Evolutionary conservation across 164 flowering plant genomes (phyloP).

Genomic region (Cinnamomum chago): DNA sequence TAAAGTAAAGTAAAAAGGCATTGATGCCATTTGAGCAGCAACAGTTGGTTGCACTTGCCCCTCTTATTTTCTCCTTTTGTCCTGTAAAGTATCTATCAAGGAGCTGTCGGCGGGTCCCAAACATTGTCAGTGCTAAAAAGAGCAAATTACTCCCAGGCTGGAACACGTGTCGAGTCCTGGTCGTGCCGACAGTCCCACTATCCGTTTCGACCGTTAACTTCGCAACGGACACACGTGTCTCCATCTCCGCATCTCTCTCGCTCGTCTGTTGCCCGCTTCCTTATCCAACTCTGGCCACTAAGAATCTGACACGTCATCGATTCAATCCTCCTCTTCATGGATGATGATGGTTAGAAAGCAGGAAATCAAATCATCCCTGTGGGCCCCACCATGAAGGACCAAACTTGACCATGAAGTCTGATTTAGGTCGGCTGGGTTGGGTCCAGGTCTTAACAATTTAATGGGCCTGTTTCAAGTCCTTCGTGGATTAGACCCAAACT

Average conservation of each 20-base stretch:
- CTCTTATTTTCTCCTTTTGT: neutral
- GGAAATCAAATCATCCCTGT: too few species aligned
- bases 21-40: neutral
- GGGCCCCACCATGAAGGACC: too few species aligned
- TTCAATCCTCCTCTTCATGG: neutral
- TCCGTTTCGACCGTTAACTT: neutral
- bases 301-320: neutral
- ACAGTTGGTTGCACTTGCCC: too few species aligned
- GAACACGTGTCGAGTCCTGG: neutral
- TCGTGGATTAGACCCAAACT: too few species aligned
- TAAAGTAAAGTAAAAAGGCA: neutral
- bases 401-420: too few species aligned
- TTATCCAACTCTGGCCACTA: neutral
- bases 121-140: neutral
- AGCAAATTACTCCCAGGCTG: neutral
- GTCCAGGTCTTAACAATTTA: too few species aligned
- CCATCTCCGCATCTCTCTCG: neutral
- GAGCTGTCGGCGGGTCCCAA: neutral
- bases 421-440: too few species aligned
- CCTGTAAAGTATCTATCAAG: neutral
- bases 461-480: too few species aligned
- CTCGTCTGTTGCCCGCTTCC: neutral
- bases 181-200: neutral
- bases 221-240: neutral
- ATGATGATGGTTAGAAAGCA: too few species aligned